Base-by-base conservation (phyloP, 2,329 filamentous ascomycete genomes). In the Leptographium wingfieldii region DNA sequence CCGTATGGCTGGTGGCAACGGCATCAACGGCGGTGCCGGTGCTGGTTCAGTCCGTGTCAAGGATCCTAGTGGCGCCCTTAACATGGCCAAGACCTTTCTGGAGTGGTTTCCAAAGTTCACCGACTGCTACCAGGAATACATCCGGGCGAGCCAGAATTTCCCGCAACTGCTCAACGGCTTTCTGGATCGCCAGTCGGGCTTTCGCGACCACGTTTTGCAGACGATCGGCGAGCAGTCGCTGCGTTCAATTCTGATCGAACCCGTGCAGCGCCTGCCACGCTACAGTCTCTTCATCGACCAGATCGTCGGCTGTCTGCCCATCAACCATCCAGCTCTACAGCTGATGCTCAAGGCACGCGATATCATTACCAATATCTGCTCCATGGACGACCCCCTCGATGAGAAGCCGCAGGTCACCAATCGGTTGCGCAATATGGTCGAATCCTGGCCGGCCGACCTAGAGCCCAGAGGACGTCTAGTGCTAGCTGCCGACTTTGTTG, bases 221-320 rank as follows among this genome's bases (percentile, higher is more conserved):
- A 87, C 87, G 2, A 87, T 87, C 1, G 92, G 94, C 59, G 94
- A 97, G 71, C 94, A 99, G 73, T 83, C 85, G 60, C 81, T 97
- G 59, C 91, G 90, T 56, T 97, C 94, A 3, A 82, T 94, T 63
- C 80, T 99, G 59, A 99, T 99, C 70, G 94, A 99, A 72, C 94
- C 94, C 2, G 92, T 99, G 0, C 94, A 99, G 72, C 82, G 94
- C 58, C 80, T 99, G 58, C 94, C 94, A 31, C 86, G 94, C 31
- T 99, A 99, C 74, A 96, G 90, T 68, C 78, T 99, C 43, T 87
- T 97, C 69, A 97, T 99, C 67, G 94, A 99, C 74, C 92, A 95
- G 68, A 96, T 99, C 68, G 83, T 94, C 55, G 85, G 86, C 65
- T 91, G 88, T 62, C 80, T 97, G 22, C 92, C 92, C 5, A 83